Percentiles rank a stretch among this genome's conserved stretches.
Conservation (phyloP, 2,329 filamentous ascomycete genomes). For the Cercospora zeina region DNA sequence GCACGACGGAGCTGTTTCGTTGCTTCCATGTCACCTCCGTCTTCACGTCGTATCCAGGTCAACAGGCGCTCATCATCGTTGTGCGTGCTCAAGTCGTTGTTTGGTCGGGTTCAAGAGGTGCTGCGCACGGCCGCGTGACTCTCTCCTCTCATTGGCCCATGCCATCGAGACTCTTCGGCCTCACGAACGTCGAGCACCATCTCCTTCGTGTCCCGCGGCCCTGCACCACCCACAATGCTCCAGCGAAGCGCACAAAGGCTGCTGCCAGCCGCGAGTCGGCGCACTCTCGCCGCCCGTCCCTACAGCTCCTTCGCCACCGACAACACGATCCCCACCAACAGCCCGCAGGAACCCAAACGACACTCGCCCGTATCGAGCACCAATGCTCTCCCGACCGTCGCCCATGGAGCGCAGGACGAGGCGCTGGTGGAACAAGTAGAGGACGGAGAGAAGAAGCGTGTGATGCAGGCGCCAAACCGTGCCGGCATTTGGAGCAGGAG, state of each 20-base stretch:
- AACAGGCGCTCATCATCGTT: too few species aligned
- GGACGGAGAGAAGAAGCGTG: slow-evolving; percentile 57
- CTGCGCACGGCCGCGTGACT: background rate
- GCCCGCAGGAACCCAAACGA: slow-evolving; percentile 56
- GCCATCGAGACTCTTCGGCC: background rate
- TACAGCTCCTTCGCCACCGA: slow-evolving; percentile 38
- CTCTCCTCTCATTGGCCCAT: slow-evolving; percentile 6
- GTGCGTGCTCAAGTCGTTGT: too few species aligned
- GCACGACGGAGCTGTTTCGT: background rate
- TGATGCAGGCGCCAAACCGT: slow-evolving; percentile 84
- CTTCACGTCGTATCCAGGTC: background rate
- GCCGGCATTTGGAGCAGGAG: slow-evolving; percentile 77
- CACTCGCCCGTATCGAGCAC: slow-evolving; percentile 56
- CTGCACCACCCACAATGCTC: slow-evolving; percentile 28
- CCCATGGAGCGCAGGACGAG: slow-evolving; percentile 53
- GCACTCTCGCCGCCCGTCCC: slow-evolving; percentile 16
- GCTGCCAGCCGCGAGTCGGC: slow-evolving; percentile 29
- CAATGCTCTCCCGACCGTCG: slow-evolving; percentile 59
- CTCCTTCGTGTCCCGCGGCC: background rate
- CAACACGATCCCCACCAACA: slow-evolving; percentile 62
- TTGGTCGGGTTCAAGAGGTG: too few species aligned
- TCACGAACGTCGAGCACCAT: slow-evolving; percentile 2
- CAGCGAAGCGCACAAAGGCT: slow-evolving; percentile 33
- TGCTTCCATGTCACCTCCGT: background rate
- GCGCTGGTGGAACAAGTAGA: slow-evolving; percentile 58